Evolutionary conservation across 352 stramenopile genomes (phyloP), one percentile per base, ranked within the genome.

Genomic region (Phytophthora quininea): DNA sequence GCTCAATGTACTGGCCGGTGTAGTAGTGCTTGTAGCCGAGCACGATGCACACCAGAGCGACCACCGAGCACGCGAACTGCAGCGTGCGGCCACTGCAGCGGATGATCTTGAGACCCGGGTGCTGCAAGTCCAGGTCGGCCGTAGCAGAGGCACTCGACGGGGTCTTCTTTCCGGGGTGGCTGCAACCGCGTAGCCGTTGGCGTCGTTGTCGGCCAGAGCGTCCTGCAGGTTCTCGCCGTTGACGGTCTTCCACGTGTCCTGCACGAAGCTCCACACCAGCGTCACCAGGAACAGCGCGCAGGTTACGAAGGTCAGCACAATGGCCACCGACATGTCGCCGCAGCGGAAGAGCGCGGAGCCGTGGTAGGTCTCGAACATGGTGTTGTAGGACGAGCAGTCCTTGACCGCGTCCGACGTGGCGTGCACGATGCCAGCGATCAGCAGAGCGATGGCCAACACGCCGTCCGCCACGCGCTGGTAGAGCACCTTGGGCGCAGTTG

Each of bases 11-110:
- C 57, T 81, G 75, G 11, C 75, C 75, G 4, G 72, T 79, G 69
- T 69, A 84, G 66, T 84, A 84, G 56, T 77, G 75, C 32, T 71
- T 73, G 72, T 81, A 84, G 53, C 69, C 72, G 15, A 68, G 15
- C 31, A 72, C 69, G 8, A 68, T 77, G 58, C 51, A 71, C 14
- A 81, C 49, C 10, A 83, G 32, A 4, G 69, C 72, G 15, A 80
- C 65, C 0, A 73, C 35, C 0, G 75, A 74, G 65, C 54, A 72
- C 15, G 58, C 69, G 42, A 83, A 77, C 54, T 83, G 75, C 7
- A 83, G 40, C 10, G 50, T 58, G 38, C 75, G 75, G 50, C 64
- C 61, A 33, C 58, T 60, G 45, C 72, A 72, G 45, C 75, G 75
- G 40, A 62, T 58, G 8, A 67, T 35, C 62, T 74, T 74, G 11